Evolutionary conservation across 1,284 basidiomycete genomes (phyloP), one percentile per base, ranked within the genome.

Genomic region (Ganoderma boninense): DNA sequence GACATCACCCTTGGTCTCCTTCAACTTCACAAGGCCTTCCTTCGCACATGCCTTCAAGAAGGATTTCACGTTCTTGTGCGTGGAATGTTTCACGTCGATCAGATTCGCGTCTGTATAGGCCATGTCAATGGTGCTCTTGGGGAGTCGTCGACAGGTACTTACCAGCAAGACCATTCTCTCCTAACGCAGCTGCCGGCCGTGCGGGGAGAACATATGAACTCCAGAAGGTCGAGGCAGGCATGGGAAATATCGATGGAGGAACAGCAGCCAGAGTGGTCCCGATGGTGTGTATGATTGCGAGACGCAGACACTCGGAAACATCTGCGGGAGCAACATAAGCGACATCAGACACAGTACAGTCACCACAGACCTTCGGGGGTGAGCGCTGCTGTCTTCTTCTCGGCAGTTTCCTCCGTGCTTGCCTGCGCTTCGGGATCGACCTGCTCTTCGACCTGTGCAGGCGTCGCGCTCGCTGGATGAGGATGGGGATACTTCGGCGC

Each of bases 41-140:
- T 96, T 96, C 70, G 92, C 91, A 5, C 86, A 84, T 26, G 87
- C 78, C 78, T 95, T 96, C 77, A 97, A 86, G 82, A 97, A 95
- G 1, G 89, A 85, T 2, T 90, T 87, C 23, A 97, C 86, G 54
- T 94, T 95, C 80, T 96, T 97, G 84, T 92, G 87, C 10, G 87
- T 86, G 2, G 88, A 96, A 67, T 88, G 87, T 77, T 92, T 96
- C 80, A 91, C 90, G 75, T 85, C 84, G 64, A 83, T 84, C 60
- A 78, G 84, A 59, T 82, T 86, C 64, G 79, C 84, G 74, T 80
- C 84, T 75, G 78, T 69, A 72, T 14, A 29, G 43, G 23, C 40
- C 3, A 14, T 16, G 13, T 18, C 3, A 62, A 18, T 6, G 14
- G 4, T 4, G 20, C 1, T 60, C 35, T 20, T 2, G 23, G 14